phyloP scores from a whole-genome alignment of 768 basidiomycete genomes.

The Pleurotus citrinopileatus region DNA sequence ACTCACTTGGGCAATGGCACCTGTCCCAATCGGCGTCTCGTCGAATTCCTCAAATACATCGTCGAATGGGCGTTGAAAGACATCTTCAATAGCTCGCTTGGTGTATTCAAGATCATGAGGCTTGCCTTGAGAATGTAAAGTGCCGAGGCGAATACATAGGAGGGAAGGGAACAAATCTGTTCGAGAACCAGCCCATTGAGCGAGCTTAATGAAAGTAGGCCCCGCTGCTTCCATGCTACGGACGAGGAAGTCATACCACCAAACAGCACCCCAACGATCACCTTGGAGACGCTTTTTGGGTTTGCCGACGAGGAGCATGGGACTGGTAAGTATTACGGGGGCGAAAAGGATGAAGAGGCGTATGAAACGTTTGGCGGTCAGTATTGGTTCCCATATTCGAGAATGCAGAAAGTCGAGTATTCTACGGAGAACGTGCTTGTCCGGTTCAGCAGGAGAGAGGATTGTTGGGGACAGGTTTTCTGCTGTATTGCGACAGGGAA shows the following conservation, averaged over 20 bases:
- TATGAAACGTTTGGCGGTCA: constrained; percentile 80
- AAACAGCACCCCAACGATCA: constrained; percentile 89
- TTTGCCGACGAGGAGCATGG: constrained; percentile 76
- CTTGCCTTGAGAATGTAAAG: constrained; percentile 84
- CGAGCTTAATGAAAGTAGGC: constrained; percentile 96
- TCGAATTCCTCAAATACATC: constrained; percentile 93
- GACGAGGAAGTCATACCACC: constrained; percentile 96
- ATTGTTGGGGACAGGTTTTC: constrained; percentile 34
- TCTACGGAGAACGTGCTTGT: constrained; percentile 41
- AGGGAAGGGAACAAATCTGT: constrained; percentile 88
- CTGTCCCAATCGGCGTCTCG: constrained; percentile 87
- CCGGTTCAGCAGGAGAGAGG: constrained; percentile 67
- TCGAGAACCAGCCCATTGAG: constrained; percentile 97
- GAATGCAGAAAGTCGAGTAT: constrained; percentile 48
- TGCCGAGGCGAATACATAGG: constrained; percentile 82
- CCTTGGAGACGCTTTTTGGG: constrained; percentile 55
- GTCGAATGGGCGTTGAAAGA: constrained; percentile 80
- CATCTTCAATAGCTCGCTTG: constrained; percentile 72
- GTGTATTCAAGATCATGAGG: constrained; percentile 83
- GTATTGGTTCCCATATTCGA: constrained; percentile 79
- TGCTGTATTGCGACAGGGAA: constrained; percentile 31
- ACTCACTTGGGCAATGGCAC: constrained; percentile 90
- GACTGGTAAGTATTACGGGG: constrained; percentile 80
- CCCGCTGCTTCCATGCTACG: constrained; percentile 91
- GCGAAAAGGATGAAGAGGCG: constrained; percentile 81